Conservation (phyloP, 192 early-diverging fungal genomes). For the Chytriomyces confervae region DNA sequence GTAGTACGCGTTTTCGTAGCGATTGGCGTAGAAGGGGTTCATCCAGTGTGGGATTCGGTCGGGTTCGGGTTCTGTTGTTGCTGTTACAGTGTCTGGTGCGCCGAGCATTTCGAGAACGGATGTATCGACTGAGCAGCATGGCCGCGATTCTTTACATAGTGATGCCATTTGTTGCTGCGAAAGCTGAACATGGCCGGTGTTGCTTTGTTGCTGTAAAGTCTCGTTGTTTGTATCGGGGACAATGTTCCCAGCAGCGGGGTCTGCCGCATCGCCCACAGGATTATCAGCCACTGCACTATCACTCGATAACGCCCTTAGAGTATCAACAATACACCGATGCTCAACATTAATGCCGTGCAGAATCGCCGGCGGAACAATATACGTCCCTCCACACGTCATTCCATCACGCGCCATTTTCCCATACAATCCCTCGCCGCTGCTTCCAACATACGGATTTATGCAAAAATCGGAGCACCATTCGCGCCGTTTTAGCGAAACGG, state of each 20-base stretch:
- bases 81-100: background rate
- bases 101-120: conserved; percentile 23
- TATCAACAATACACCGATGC: background rate
- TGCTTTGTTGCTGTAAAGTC: background rate
- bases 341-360: conserved; percentile 21
- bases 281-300: background rate
- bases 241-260: background rate
- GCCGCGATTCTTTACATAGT: background rate
- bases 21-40: background rate
- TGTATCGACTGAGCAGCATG: conserved; percentile 26
- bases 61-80: background rate
- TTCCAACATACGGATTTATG: conserved; percentile 6
- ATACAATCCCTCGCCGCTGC: conserved; percentile 14
- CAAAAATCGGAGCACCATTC: conserved; percentile 30
- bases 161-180: background rate
- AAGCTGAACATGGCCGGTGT: background rate
- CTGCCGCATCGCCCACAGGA: background rate
- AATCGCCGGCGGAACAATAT: conserved; percentile 22
- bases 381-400: conserved; percentile 24
- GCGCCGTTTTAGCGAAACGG: conserved; percentile 16
- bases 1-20: conserved; percentile 8
- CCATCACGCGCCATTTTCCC: conserved; percentile 6
- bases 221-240: background rate
- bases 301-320: background rate
- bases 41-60: conserved; percentile 9